These are phyloP conservation scores for Ceratocystis cubensis DNA, from an alignment of 2,329 filamentous ascomycete species.

Conservation along the genomic window DNA sequence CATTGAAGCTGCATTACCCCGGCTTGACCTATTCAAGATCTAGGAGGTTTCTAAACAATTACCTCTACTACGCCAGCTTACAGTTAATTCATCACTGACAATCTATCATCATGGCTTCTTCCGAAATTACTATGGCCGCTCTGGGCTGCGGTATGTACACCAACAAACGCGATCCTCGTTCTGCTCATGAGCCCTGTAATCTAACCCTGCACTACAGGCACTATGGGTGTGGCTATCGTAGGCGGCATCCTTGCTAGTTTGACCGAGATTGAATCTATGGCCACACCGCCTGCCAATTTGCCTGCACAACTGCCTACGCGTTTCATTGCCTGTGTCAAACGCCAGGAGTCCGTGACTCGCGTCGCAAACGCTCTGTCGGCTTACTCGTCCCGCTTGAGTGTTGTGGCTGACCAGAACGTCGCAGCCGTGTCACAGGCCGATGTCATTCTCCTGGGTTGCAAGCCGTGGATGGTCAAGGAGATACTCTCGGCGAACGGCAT, in stretches of 20 bases:
- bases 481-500: conserved; percentile 58
- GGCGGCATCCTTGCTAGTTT: conserved; percentile 66
- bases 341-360: conserved; percentile 53
- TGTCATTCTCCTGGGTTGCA: conserved; percentile 66
- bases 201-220: conserved; percentile 40
- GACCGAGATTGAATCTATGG: conserved; percentile 37
- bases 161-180: neutral
- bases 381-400: conserved; percentile 49
- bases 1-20: conserved; percentile 12
- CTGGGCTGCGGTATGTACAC: conserved; percentile 56
- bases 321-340: conserved; percentile 72
- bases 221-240: conserved; percentile 75
- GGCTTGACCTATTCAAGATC: neutral
- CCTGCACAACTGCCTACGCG: conserved; percentile 52
- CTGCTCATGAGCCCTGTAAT: neutral
- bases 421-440: conserved; percentile 54
- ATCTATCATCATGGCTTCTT: conserved; percentile 6
- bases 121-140: conserved; percentile 59
- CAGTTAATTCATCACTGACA: neutral
- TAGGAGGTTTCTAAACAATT: neutral
- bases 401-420: conserved; percentile 62
- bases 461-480: conserved; percentile 59
- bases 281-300: conserved; percentile 31
- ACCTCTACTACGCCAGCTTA: neutral
- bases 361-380: conserved; percentile 53